phyloP scores from a whole-genome alignment of 192 early-diverging fungal species.

The Chytriomyces hyalinus region DNA sequence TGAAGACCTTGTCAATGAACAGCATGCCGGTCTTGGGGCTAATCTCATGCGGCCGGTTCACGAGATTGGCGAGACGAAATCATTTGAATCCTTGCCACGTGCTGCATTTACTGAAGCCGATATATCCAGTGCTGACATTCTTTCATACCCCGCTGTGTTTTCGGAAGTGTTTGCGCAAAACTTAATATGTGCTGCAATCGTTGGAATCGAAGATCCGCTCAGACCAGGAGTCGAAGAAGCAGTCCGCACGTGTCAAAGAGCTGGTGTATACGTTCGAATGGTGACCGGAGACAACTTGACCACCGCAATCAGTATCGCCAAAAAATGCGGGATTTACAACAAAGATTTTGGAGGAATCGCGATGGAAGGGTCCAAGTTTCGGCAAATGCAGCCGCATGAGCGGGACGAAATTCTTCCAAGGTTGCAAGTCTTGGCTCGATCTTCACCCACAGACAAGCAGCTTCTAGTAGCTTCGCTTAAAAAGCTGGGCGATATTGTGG shows the following conservation, averaged over 20 bases:
- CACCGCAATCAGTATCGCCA: constrained; percentile 74
- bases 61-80: constrained; percentile 1
- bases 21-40: too few species aligned
- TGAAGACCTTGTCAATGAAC: background rate
- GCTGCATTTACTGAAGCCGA: background rate
- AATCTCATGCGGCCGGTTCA: too few species aligned
- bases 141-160: constrained; percentile 14
- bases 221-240: constrained; percentile 78
- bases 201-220: constrained; percentile 90
- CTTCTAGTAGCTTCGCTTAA: constrained; percentile 78
- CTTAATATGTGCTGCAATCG: constrained; percentile 63
- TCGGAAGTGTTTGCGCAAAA: background rate
- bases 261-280: constrained; percentile 91
- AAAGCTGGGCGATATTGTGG: constrained; percentile 82
- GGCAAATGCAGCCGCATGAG: constrained; percentile 68
- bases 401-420: constrained; percentile 51
- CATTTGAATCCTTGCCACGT: constrained; percentile 7
- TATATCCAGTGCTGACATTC: constrained; percentile 4
- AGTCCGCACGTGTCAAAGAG: constrained; percentile 76
- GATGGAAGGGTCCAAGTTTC: constrained; percentile 82
- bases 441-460: constrained; percentile 88
- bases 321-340: constrained; percentile 49
- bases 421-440: constrained; percentile 81
- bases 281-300: constrained; percentile 69
- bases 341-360: constrained; percentile 60